A percentile compares a stretch with the other conserved stretches of the same genome.
These are phyloP conservation scores for Russula olivacea DNA, from an alignment of 768 basidiomycete species.

Conservation along the genomic window DNA sequence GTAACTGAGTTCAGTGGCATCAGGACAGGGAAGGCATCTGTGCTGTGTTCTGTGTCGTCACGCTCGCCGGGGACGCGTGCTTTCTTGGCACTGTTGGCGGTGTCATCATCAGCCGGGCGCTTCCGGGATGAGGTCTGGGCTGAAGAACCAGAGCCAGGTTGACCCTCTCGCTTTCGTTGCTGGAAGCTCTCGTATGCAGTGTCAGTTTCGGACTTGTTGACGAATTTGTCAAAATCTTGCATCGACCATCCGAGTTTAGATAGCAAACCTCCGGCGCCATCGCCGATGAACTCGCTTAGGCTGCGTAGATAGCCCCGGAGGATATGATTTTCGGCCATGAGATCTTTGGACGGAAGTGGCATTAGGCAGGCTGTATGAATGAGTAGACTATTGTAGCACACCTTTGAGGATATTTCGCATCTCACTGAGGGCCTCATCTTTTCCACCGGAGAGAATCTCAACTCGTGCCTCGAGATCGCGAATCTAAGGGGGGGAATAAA, in stretches of 20 bases:
- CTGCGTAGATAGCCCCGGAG: constrained; percentile 73
- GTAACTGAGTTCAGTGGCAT: constrained; percentile 45
- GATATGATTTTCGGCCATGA: constrained; percentile 86
- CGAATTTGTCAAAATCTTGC: constrained; percentile 70
- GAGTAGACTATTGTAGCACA: constrained; percentile 28
- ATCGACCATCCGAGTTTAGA: constrained; percentile 75
- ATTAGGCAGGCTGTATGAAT: background rate
- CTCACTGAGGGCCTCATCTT: constrained; percentile 82
- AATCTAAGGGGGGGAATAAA: constrained; percentile 49
- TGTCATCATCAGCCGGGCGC: constrained; percentile 50
- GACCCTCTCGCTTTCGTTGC: constrained; percentile 49
- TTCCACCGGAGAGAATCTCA: constrained; percentile 88
- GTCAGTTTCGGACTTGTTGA: constrained; percentile 87
- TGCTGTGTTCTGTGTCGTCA: constrained; percentile 39
- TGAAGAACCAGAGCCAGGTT: constrained; percentile 26
- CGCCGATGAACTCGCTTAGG: constrained; percentile 78
- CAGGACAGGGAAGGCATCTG: constrained; percentile 49
- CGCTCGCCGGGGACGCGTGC: constrained; percentile 37
- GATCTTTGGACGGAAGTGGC: constrained; percentile 41
- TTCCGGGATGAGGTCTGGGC: constrained; percentile 39
- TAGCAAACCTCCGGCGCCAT: constrained; percentile 73
- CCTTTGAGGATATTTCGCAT: constrained; percentile 79
- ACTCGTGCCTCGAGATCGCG: constrained; percentile 93
- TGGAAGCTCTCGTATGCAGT: constrained; percentile 90
- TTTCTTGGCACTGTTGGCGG: constrained; percentile 44